Percentiles rank a stretch among this genome's conserved stretches.
Evolutionary conservation across 1,284 basidiomycete species (phyloP).

Genomic region (Malassezia sympodialis): DNA sequence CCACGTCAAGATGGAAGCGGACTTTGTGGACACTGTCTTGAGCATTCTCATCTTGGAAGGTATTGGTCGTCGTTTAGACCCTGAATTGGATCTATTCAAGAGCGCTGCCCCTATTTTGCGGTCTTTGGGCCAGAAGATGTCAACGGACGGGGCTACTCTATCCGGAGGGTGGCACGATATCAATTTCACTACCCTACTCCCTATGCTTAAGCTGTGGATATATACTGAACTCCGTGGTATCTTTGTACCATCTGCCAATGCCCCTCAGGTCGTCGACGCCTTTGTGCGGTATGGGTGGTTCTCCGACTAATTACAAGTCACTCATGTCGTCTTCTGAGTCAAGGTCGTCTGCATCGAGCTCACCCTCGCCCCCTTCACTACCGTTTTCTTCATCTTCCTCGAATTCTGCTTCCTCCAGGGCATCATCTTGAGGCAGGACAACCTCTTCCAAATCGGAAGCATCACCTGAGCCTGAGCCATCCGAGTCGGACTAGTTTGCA

Average conservation of each 20-base stretch:
- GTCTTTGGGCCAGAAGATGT: slow-evolving; percentile 28
- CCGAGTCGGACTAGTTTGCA: slow-evolving; percentile 10
- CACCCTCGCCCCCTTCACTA: background rate
- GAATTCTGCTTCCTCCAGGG: slow-evolving; percentile 12
- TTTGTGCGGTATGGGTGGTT: slow-evolving; percentile 43
- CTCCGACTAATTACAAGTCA: slow-evolving; percentile 29
- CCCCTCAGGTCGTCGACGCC: slow-evolving; percentile 30
- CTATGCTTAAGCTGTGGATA: slow-evolving; percentile 41
- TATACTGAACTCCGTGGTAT: slow-evolving; percentile 34
- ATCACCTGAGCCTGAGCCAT: slow-evolving; percentile 8
- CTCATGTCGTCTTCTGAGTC: slow-evolving; percentile 17
- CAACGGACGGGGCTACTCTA: slow-evolving; percentile 12
- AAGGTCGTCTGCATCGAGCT: background rate
- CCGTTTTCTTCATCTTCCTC: slow-evolving; percentile 4
- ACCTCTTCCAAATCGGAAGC: slow-evolving; percentile 18
- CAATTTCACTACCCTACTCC: slow-evolving; percentile 14
- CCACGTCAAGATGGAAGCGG: slow-evolving; percentile 96
- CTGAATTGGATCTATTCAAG: slow-evolving; percentile 61
- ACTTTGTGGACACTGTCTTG: slow-evolving; percentile 96
- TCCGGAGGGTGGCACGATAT: slow-evolving; percentile 13
- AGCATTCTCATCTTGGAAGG: slow-evolving; percentile 87
- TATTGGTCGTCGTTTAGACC: slow-evolving; percentile 87
- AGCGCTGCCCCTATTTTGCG: slow-evolving; percentile 40
- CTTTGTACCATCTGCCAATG: slow-evolving; percentile 24
- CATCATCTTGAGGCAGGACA: background rate